A percentile compares a stretch with the other conserved stretches of the same genome.
These are phyloP conservation scores for Aspergillus baeticus DNA, from an alignment of 495 filamentous ascomycete species.

Conservation along the genomic window DNA sequence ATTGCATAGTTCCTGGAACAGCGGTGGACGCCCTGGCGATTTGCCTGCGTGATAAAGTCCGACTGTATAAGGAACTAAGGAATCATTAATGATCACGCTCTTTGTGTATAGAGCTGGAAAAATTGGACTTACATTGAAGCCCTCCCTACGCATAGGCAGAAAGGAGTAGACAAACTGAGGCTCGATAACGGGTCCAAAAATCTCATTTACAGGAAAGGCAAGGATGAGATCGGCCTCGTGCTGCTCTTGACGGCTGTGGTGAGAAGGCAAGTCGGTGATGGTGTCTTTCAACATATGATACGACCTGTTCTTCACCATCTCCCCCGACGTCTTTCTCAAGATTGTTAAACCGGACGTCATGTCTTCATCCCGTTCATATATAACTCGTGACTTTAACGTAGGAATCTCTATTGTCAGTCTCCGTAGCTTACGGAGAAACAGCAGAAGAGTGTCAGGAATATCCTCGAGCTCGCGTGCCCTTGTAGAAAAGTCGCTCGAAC, in stretches of 20 bases:
- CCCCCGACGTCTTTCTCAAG: not conserved
- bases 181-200: not conserved
- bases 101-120: not conserved
- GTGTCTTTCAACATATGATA: not conserved
- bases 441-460: conserved; percentile 1
- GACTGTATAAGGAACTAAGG: conserved; percentile 8
- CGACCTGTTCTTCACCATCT: not conserved
- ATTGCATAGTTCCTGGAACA: not conserved
- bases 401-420: not conserved
- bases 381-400: not conserved
- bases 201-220: not conserved
- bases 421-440: conserved; percentile 1
- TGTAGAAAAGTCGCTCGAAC: not conserved
- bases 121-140: not conserved
- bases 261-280: not conserved
- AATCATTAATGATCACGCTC: too few relatives aligned
- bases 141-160: not conserved
- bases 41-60: conserved; percentile 5
- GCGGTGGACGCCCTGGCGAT: not conserved
- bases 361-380: not conserved
- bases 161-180: conserved; percentile 5
- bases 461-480: not conserved
- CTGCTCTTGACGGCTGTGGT: not conserved
- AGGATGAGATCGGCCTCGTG: not conserved
- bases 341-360: not conserved